A percentile compares a stretch with the other conserved stretches of the same genome.
Evolutionary conservation across 495 filamentous ascomycete species (phyloP).

Genomic region (Thozetella sp.): DNA sequence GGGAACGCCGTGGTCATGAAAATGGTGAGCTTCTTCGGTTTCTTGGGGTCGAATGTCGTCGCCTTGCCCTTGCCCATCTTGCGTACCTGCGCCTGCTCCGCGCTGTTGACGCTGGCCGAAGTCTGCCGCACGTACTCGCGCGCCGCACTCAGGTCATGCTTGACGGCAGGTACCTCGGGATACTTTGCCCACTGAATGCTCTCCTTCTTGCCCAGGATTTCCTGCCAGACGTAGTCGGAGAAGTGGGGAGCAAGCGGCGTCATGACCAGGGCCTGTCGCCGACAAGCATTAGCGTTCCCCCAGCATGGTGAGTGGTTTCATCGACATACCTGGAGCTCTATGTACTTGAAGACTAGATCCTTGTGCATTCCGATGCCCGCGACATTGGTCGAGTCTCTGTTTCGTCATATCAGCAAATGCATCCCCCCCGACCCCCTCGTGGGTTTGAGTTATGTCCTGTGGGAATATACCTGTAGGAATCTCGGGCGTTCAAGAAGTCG

Average conservation of each 20-base stretch:
- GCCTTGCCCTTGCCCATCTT: slow-evolving; percentile 90
- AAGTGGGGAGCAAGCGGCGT: slow-evolving; percentile 88
- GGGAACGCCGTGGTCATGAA: slow-evolving; percentile 79
- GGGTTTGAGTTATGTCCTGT: background rate
- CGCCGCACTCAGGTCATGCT: slow-evolving; percentile 69
- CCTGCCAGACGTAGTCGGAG: slow-evolving; percentile 90
- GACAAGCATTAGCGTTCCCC: slow-evolving; percentile 61
- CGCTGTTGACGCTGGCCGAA: slow-evolving; percentile 77
- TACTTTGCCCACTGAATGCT: slow-evolving; percentile 81
- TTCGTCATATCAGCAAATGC: background rate
- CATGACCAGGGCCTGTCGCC: slow-evolving; percentile 29
- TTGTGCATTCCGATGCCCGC: slow-evolving; percentile 83
- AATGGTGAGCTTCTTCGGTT: slow-evolving; percentile 89
- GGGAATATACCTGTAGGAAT: slow-evolving; percentile 61
- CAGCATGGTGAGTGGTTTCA: background rate
- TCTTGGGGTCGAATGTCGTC: slow-evolving; percentile 79
- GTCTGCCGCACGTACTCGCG: slow-evolving; percentile 79
- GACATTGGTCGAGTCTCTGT: slow-evolving; percentile 73
- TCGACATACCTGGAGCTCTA: slow-evolving; percentile 69
- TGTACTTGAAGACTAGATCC: slow-evolving; percentile 73
- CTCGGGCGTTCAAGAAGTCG: slow-evolving; percentile 83
- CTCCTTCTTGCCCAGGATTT: slow-evolving; percentile 74
- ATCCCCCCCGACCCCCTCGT: too few relatives aligned
- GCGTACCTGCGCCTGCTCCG: slow-evolving; percentile 78
- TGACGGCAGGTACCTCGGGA: slow-evolving; percentile 67